Evolutionary conservation across 257 asterid species (phyloP), one percentile per base, ranked within the genome.

Genomic region (Sherardia arvensis): DNA sequence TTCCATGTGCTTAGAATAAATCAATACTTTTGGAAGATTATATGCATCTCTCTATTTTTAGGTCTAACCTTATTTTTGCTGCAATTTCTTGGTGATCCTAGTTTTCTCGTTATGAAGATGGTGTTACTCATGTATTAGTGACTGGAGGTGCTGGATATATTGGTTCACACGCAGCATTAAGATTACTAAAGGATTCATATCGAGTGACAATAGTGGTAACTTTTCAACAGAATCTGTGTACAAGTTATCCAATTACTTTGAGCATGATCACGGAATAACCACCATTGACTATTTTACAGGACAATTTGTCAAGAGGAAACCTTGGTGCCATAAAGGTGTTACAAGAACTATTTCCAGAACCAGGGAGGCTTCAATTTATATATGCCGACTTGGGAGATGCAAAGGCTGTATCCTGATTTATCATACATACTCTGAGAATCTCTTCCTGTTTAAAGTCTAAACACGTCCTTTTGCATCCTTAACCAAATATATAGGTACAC

Each of bases 91-190:
- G 56, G 26, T 64, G 53, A 62, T 73, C 70, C 61, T 81, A 91
- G 96, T 88, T 91, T 68, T 83, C 96, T 40, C 77, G 73, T 64
- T 91, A 78, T 36, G 95, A 91, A 78, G 78, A 84, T 15, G 98
- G 96, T 45, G 94, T 88, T 34, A 81, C 93, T 74, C 98, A 91
- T 72, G 96, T 91, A 67, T 76, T 91, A 61, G 95, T 91, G 48
- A 91, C 98, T 32, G 98, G 98, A 76, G 98, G 98, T 66, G 98
- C 96, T 67, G 98, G 95, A 21, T 91, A 79, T 77, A 91, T 91
- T 47, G 98, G 98, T 61, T 88, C 98, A 58, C 98, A 91, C 76
- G 94, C 96, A 59, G 87, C 89, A 32, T 73, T 91, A 66, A 82
- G 92, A 15, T 95, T 91, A 70, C 90, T 91, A n/a, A 77, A 83